Evolutionary conservation across 2,329 filamentous ascomycete species (phyloP), one percentile per base, ranked within the genome.

Genomic region (Exophiala phaeomuriformis): DNA sequence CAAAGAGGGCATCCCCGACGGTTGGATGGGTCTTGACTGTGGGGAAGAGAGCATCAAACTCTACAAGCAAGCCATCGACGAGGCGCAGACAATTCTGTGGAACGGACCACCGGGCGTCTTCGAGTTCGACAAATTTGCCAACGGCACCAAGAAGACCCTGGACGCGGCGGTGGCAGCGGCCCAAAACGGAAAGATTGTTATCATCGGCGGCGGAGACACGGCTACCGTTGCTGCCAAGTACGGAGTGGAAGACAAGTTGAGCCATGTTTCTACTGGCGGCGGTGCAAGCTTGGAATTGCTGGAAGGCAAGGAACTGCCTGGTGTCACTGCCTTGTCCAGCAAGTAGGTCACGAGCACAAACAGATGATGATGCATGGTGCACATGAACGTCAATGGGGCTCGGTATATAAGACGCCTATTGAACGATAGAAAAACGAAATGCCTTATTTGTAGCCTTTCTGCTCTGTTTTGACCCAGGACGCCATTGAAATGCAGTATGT

Each of bases 181-280:
- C 56, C 77, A 88, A 73, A 80, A 77, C 58, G 90, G 90, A 72
- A 90, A 93, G 79, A 95, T 93, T 66, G 93, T 97, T 71, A 97
- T 98, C 75, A 96, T 98, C 62, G 93, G 93, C 59, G 93, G 93
- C 72, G 93, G 93, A 74, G 93, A 98, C 75, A 98, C 93, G 48
- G 93, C 93, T 47, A 98, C 93, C 56, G 93, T 97, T 45, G 93
- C 93, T 51, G 91, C 90, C 72, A 96, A 98, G 80, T 98, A 95
- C 72, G 85, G 85, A 51, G 91, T 88, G 60, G 93, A 98, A 80
- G 84, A 88, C 74, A 94, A 97, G 83, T 81, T 97, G 68, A 96
- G 90, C 78, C 93, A 98, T 77, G 93, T 98, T 60, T 95, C 90
- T 47, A 98, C 93, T 32, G 93, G 93, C 64, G 93, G 93, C 68